Conservation (phyloP, 176 grass and related monocot species). For the Lolium perenne region DNA sequence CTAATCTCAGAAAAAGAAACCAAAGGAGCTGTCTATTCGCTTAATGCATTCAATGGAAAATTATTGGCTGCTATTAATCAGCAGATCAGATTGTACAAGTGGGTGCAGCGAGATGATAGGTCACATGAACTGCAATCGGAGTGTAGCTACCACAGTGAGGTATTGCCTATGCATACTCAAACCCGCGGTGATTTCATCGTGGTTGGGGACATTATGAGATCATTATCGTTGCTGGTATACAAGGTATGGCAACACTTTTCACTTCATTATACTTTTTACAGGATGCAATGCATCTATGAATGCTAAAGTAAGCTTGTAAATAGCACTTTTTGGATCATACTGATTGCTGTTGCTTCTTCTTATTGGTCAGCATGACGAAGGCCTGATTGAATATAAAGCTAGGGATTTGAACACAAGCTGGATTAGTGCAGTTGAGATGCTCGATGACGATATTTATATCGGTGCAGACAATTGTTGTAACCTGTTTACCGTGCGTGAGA, state of each 20-base stretch:
- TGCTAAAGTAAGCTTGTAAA: not conserved
- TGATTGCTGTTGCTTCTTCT: not conserved
- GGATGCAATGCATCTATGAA: not conserved
- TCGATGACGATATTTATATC: constrained; percentile 88
- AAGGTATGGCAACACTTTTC: constrained; percentile 56
- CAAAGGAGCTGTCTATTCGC: constrained; percentile 74
- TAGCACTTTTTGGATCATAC: not conserved
- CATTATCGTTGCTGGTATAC: constrained; percentile 90
- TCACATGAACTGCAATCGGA: constrained; percentile 60
- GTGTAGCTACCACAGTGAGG: constrained; percentile 52
- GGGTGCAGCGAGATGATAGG: constrained; percentile 53
- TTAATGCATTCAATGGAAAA: constrained; percentile 77
- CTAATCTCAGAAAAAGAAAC: constrained; percentile 69
- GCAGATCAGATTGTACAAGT: constrained; percentile 68
- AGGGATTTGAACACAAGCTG: constrained; percentile 94
- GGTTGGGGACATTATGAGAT: constrained; percentile 95
- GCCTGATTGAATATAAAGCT: constrained; percentile 81
- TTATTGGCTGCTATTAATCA: constrained; percentile 69
- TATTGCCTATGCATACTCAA: constrained; percentile 67
- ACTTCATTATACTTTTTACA: constrained; percentile 4
- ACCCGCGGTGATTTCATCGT: constrained; percentile 92
- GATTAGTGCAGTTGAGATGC: constrained; percentile 96
- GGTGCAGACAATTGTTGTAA: constrained; percentile 94
- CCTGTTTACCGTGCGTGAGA: constrained; percentile 86
- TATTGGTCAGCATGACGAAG: constrained; percentile 75